Base-by-base conservation (phyloP, 2,329 filamentous ascomycete genomes). In the Didymella exigua region DNA sequence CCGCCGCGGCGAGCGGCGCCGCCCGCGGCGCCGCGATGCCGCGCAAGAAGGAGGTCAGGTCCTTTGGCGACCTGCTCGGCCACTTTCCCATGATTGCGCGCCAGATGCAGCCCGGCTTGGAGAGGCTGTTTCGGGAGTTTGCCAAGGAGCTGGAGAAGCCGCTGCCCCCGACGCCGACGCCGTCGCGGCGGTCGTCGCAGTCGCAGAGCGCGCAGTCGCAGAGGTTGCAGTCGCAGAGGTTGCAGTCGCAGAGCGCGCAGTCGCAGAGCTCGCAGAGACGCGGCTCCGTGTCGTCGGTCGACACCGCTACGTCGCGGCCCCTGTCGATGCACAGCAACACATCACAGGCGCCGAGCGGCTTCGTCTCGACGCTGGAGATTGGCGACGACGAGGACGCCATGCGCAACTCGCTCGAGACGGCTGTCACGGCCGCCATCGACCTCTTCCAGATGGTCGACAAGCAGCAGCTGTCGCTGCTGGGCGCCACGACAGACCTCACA, bases 381-480 rank as follows among this genome's bases (percentile, higher is more conserved):
- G 91, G 95, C 65, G 92, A 96, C 55, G 93, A 97, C 63, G 95
- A 98, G 73, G 89, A 96, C 63, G 82, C 91, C 26, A 93, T 99
- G 88, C 84, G 93, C 51, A 87, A 87, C 19, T 91, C 92, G 14
- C 79, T 98, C 13, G 95, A 99, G 76, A 96, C 90, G 1, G 93
- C 93, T 1, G 90, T 99, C 10, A 96, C 91, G 9, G 86, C 90
- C 9, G 95, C 93, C 0, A 98, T 99, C 62, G 95, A 99, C 68
- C 82, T 98, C 1, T 99, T 99, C 63, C 93, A 98, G 68, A 87
- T 88, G 56, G 93, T 99, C 5, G 95, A 99, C 72, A 96, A 96
- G 73, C 91, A 96, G 67, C 95, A 98, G 68, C 80, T 99, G 24
- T 97, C 93, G 3, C 82, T 96, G 30, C 82, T 99, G 4, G 95